A percentile compares a stretch with the other conserved stretches of the same genome.
These are phyloP conservation scores for Phlyctochytrium bullatum DNA, from an alignment of 192 early-diverging fungal genomes.

Conservation along the genomic window DNA sequence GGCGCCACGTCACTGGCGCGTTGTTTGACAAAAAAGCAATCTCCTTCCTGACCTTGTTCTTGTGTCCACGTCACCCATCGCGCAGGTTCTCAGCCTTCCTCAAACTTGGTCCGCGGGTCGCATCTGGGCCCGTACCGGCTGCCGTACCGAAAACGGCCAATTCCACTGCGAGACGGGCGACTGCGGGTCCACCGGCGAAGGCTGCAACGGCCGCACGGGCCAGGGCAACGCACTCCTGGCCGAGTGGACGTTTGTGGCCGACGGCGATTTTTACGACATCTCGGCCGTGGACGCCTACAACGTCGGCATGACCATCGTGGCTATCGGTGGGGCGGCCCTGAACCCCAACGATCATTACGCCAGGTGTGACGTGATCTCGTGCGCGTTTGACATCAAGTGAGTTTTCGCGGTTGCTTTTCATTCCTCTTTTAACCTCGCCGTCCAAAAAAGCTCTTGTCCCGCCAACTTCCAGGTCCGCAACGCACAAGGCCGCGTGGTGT, in stretches of 20 bases:
- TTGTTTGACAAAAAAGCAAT: too few relatives aligned
- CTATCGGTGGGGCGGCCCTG: not conserved
- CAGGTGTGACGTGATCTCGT: not conserved
- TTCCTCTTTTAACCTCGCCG: not conserved
- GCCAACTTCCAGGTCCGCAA: not conserved
- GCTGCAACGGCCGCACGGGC: not conserved
- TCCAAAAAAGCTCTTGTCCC: not conserved
- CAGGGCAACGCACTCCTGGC: not conserved
- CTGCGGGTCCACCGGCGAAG: not conserved
- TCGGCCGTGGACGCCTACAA: not conserved
- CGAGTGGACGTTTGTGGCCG: not conserved
- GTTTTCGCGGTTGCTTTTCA: not conserved
- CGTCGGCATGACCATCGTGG: not conserved
- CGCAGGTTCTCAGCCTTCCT: not conserved
- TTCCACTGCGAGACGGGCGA: not conserved
- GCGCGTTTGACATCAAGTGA: not conserved
- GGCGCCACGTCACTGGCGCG: too few relatives aligned
- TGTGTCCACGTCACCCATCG: too few relatives aligned
- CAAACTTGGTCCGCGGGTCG: not conserved
- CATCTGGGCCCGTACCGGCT: not conserved
- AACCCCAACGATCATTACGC: not conserved
- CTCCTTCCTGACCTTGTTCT: too few relatives aligned
- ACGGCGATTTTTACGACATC: not conserved
- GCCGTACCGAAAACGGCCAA: not conserved
- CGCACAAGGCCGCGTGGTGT: not conserved